phyloP scores from a whole-genome alignment of 306 rosid species.

The Alnus rubra region DNA sequence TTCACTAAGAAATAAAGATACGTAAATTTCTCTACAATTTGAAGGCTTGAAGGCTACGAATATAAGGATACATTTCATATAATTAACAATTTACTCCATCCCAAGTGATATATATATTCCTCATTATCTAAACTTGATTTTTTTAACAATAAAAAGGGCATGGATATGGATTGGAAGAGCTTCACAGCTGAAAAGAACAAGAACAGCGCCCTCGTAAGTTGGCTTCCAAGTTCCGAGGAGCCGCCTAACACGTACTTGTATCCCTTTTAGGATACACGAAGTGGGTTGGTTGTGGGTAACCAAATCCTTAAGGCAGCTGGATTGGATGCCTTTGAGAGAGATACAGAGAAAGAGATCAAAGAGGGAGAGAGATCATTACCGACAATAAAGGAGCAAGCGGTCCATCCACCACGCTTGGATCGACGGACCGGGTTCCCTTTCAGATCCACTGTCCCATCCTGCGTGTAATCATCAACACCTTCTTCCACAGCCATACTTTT shows the following conservation, averaged over 20 bases:
- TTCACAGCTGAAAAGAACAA: too few relatives aligned
- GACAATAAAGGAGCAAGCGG: constrained; percentile 82
- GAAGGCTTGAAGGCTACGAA: too few relatives aligned
- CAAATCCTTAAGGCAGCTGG: not conserved
- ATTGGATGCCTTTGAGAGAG: not conserved
- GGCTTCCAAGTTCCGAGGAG: not conserved
- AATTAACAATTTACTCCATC: not conserved
- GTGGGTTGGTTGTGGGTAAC: not conserved
- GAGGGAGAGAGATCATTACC: constrained; percentile 40
- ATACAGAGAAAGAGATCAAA: not conserved
- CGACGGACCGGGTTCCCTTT: constrained; percentile 70
- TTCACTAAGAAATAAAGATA: too few relatives aligned
- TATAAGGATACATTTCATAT: too few relatives aligned
- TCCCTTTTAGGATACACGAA: not conserved
- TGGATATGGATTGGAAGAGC: too few relatives aligned
- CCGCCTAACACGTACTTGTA: not conserved
- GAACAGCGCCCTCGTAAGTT: not conserved
- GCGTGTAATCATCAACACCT: constrained; percentile 43
- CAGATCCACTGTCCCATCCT: constrained; percentile 88
- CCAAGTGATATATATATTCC: not conserved
- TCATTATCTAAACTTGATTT: too few relatives aligned
- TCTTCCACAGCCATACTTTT: constrained; percentile 46
- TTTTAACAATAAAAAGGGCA: too few relatives aligned
- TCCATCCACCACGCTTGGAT: constrained; percentile 82
- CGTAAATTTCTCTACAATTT: too few relatives aligned